Evolutionary conservation across 2,329 filamentous ascomycete species (phyloP), one percentile per base, ranked within the genome.

Genomic region (Aphanocladium album): DNA sequence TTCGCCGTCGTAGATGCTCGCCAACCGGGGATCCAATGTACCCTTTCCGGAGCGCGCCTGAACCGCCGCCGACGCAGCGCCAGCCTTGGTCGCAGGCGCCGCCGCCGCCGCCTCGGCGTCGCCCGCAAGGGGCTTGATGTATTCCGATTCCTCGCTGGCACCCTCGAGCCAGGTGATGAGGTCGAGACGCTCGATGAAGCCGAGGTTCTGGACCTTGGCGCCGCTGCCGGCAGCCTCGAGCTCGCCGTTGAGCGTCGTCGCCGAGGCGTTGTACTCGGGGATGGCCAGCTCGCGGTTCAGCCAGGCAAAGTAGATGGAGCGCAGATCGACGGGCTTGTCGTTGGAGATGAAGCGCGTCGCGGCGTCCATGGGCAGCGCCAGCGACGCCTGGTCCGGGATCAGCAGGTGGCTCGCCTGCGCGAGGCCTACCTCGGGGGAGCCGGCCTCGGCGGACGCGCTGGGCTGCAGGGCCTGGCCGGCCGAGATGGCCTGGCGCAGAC

Each of bases 221-320:
- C 80, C 79, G 12, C 83, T 85, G 1, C 83, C 85, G 1, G 79
- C 80, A 12, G 82, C 83, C 4, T 79, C 80, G 35, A 97, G 80
- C 70, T 91, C 87, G 55, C 90, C 87, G 72, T 96, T 96, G 60
- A 98, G 81, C 66, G 87, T 82, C 68, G 89, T 87, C 16, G 91
- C 90, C 0, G 89, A 88, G 27, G 89, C 85, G 75, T 97, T 95
- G 81, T 98, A 98, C 68, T 96, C 91, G 12, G 90, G 89, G 66
- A 96, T 92, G 59, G 89, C 86, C 60, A 89, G 86, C 77, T 98
- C 93, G 74, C 92, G 91, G 77, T 97, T 96, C 69, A 90, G 82
- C 91, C 92, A 99, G 60, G 92, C 92, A 72, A 98, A 96, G 79
- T 93, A 97, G 76, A 97, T 93, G 73, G 89, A 95, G 71, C 95